Percentiles rank a stretch among this genome's conserved stretches.
phyloP scores from a whole-genome alignment of 768 basidiomycete species.

The Trametes sanguinea region DNA sequence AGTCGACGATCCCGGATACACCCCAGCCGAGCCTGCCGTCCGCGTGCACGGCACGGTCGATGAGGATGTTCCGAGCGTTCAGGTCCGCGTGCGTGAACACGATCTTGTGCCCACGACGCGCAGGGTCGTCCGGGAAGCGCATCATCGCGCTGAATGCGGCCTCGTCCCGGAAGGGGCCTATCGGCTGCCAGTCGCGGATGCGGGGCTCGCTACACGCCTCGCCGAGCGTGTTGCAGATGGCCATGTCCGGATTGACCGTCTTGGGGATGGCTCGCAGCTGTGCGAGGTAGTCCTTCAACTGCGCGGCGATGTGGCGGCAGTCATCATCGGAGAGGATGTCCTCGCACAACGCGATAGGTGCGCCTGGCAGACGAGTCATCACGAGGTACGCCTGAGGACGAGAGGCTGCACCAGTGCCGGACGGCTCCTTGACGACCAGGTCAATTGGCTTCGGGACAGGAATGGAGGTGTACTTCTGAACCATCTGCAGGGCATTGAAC shows the following conservation, averaged over 20 bases:
- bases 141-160: neutral
- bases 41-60: neutral
- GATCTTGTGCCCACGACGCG: conserved; percentile 1
- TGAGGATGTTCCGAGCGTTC: conserved; percentile 27
- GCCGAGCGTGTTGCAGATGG: neutral
- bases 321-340: neutral
- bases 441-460: neutral
- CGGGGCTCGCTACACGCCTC: neutral
- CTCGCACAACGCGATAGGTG: neutral
- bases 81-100: conserved; percentile 29
- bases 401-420: neutral
- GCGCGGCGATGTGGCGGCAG: neutral
- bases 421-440: neutral
- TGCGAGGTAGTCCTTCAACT: neutral
- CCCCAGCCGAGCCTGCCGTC: conserved; percentile 8
- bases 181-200: neutral
- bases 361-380: neutral
- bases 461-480: neutral
- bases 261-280: neutral
- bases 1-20: conserved; percentile 27
- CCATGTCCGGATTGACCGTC: neutral
- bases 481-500: neutral
- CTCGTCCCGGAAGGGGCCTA: neutral
- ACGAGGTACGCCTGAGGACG: neutral
- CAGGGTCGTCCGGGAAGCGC: neutral